Evolutionary conservation across 768 basidiomycete species (phyloP).

Genomic region (Serendipita vermifera): DNA sequence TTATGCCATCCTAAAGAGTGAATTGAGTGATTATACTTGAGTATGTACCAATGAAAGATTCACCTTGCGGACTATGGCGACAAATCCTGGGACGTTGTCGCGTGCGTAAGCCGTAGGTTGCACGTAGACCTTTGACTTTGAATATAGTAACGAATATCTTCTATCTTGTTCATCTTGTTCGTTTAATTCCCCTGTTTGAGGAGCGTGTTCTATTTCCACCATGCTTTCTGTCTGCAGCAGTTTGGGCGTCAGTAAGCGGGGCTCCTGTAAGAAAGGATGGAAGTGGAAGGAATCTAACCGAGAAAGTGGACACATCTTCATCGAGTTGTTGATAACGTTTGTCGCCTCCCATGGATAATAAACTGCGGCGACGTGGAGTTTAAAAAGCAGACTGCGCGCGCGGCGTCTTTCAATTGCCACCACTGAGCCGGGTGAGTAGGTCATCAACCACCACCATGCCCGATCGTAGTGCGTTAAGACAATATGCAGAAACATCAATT

Average conservation of each 20-base stretch:
- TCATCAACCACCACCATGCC: too few relatives aligned
- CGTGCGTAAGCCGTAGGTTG: conserved; percentile 84
- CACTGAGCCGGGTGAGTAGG: too few relatives aligned
- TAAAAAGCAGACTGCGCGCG: too few relatives aligned
- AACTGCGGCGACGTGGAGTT: too few relatives aligned
- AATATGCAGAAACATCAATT: conserved; percentile 32
- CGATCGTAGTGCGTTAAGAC: too few relatives aligned
- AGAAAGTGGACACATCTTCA: conserved; percentile 1
- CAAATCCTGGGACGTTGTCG: conserved; percentile 92
- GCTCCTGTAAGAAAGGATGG: background rate
- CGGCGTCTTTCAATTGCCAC: too few relatives aligned
- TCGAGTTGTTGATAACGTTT: background rate
- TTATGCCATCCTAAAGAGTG: conserved; percentile 47
- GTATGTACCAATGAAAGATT: conserved; percentile 20
- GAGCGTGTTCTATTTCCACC: conserved; percentile 58
- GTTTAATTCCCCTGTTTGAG: conserved; percentile 21
- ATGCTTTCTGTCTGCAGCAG: conserved; percentile 24
- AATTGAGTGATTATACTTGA: conserved; percentile 14
- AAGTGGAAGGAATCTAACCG: background rate
- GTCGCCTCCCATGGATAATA: background rate
- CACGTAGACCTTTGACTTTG: conserved; percentile 90
- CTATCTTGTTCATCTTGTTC: conserved; percentile 35
- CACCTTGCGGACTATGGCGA: conserved; percentile 81
- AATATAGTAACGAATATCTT: conserved; percentile 66
- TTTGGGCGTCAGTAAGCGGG: background rate